Evolutionary conservation across 495 filamentous ascomycete species (phyloP), one percentile per base, ranked within the genome.

Genomic region (Stereocaulon alpinum): DNA sequence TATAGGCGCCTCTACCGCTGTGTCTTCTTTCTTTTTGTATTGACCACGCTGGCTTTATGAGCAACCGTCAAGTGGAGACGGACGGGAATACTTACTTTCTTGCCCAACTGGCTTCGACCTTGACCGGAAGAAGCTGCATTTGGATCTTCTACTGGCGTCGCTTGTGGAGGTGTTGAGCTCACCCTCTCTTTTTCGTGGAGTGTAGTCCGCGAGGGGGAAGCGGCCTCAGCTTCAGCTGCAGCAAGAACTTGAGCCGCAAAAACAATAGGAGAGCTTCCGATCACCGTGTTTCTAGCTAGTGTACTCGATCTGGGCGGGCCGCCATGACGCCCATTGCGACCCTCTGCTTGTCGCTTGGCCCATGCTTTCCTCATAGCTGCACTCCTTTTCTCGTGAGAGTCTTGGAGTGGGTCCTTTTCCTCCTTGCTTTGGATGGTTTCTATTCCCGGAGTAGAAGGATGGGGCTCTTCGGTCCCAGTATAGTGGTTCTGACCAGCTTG

Each of bases 301-400:
- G 55, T 48, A n/a, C 43, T 52, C 29, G 29, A 52, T 5, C 32
- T 52, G 3, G 32, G 56, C 34, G 44, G 56, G 22, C 56, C 56
- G 18, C 56, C 43, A 47, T 27, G 18, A 2, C 32, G 56, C 34
- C 56, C 56, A 20, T 40, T 41, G 29, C 44, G 45, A 27, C 56
- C 56, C 18, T 40, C 44, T 18, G 45, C 56, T 50, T 48, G 32
- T 34, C 56, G 44, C 41, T 41, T 58, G 3, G 56, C 56, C 56
- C 44, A 58, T 14, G 40, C 32, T 24, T 22, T 58, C 27, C 32
- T 47, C 45, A 34, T 34, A 11, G 44, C 32, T 50, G 56, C 56
- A 24, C 56, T 58, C 0, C 40, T 29, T 47, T 47, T 34, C 24
- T 27, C 34, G 12, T 48, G 55, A 10, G 42, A 45, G 32, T 47